These are phyloP conservation scores for Trypethelium eluteriae DNA, from an alignment of 495 filamentous ascomycete species.

Conservation along the genomic window DNA sequence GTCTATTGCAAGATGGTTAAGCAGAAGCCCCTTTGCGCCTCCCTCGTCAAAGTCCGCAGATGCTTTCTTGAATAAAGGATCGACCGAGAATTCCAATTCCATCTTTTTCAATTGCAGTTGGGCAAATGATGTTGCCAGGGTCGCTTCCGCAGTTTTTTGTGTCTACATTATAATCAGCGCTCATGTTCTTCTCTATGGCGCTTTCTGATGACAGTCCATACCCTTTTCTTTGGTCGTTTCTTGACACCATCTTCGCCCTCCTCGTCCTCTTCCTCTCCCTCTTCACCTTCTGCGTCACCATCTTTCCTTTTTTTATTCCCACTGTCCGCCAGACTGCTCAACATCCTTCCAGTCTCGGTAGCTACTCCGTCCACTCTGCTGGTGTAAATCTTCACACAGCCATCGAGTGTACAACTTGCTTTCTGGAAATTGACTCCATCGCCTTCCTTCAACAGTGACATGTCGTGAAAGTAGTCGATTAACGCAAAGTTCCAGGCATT, in stretches of 20 bases:
- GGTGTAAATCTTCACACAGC: slow-evolving; percentile 99
- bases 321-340: slow-evolving; percentile 91
- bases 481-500: slow-evolving; percentile 99
- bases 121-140: slow-evolving; percentile 78
- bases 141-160: slow-evolving; percentile 83
- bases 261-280: slow-evolving; percentile 60
- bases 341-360: slow-evolving; percentile 89
- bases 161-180: slow-evolving; percentile 30
- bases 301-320: slow-evolving; percentile 64
- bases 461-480: slow-evolving; percentile 99
- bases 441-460: slow-evolving; percentile 93
- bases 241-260: slow-evolving; percentile 67
- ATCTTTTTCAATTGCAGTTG: slow-evolving; percentile 92
- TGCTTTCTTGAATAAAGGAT: slow-evolving; percentile 96
- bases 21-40: slow-evolving; percentile 86
- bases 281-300: slow-evolving; percentile 55
- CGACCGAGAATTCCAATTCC: slow-evolving; percentile 92
- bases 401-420: slow-evolving; percentile 94
- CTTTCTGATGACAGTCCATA: slow-evolving; percentile 23
- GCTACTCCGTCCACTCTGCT: slow-evolving; percentile 97
- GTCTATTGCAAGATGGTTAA: slow-evolving; percentile 95
- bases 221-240: slow-evolving; percentile 69
- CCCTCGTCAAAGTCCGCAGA: slow-evolving; percentile 98
- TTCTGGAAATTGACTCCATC: slow-evolving; percentile 98
- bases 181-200: background rate